Percentiles rank a stretch among this genome's conserved stretches.
Conservation (phyloP, 345 rosid species). For the Hibiscus tridactylites region DNA sequence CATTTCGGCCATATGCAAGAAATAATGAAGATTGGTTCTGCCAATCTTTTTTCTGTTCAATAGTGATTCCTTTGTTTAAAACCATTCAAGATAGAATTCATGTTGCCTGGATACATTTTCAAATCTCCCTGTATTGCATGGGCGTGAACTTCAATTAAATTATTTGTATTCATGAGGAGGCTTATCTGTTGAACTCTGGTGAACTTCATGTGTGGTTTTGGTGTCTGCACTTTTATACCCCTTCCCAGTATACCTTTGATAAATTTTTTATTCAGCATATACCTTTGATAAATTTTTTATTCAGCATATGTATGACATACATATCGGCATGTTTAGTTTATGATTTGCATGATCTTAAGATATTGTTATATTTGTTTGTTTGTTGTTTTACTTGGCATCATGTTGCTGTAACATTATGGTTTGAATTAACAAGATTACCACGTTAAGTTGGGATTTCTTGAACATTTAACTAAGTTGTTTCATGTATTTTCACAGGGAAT, state of each 20-base stretch:
- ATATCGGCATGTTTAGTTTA: neutral
- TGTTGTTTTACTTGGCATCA: neutral
- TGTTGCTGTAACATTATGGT: neutral
- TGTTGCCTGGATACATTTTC: neutral
- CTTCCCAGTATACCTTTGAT: neutral
- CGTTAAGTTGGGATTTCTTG: neutral
- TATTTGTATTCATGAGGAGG: neutral
- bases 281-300: neutral
- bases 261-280: too few species aligned
- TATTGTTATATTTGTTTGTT: neutral
- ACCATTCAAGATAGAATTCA: neutral
- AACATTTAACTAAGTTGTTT: neutral
- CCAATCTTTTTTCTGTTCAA: neutral
- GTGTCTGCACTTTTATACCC: neutral
- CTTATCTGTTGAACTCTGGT: neutral
- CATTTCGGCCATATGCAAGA: neutral
- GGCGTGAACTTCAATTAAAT: neutral
- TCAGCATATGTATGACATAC: neutral
- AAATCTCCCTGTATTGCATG: neutral
- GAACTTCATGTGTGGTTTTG: neutral
- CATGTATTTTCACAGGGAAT: conserved; percentile 6
- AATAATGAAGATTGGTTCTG: neutral
- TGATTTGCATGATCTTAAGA: neutral
- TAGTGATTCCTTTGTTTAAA: neutral
- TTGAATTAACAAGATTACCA: neutral